Percentiles rank a stretch among this genome's conserved stretches.
These are phyloP conservation scores for Salvia sclarea DNA, from an alignment of 305 asterid species.

Conservation along the genomic window DNA sequence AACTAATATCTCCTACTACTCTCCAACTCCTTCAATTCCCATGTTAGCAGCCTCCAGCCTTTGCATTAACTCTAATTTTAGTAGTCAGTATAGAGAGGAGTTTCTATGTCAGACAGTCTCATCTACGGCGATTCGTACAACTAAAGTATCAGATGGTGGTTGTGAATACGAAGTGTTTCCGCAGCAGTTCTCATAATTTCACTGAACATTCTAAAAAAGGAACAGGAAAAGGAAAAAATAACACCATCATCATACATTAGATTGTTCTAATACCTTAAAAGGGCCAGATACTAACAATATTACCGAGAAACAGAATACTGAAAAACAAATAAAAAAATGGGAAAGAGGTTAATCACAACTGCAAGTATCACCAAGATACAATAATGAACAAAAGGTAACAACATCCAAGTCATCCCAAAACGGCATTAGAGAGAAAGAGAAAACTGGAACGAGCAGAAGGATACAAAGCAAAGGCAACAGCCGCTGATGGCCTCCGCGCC, in stretches of 20 bases:
- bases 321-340: constrained; percentile 1
- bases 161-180: not conserved
- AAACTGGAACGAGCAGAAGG: constrained; percentile 37
- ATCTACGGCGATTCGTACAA: not conserved
- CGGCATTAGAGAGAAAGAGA: not conserved
- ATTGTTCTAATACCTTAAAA: not conserved
- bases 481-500: constrained; percentile 88
- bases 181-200: constrained; percentile 4
- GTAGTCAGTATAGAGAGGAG: not conserved
- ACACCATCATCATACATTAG: not conserved
- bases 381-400: not conserved
- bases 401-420: constrained; percentile 1
- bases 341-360: not conserved
- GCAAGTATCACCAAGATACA: not conserved
- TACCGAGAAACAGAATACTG: not conserved
- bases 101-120: not conserved
- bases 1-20: not conserved
- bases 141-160: not conserved
- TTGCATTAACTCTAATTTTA: not conserved
- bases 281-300: not conserved
- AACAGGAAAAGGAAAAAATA: not conserved
- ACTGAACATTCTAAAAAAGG: not conserved
- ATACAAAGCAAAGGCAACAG: constrained; percentile 92
- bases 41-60: constrained; percentile 2
- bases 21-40: not conserved